phyloP scores from a whole-genome alignment of 352 stramenopile genomes.

The Pythium brachiatum region DNA sequence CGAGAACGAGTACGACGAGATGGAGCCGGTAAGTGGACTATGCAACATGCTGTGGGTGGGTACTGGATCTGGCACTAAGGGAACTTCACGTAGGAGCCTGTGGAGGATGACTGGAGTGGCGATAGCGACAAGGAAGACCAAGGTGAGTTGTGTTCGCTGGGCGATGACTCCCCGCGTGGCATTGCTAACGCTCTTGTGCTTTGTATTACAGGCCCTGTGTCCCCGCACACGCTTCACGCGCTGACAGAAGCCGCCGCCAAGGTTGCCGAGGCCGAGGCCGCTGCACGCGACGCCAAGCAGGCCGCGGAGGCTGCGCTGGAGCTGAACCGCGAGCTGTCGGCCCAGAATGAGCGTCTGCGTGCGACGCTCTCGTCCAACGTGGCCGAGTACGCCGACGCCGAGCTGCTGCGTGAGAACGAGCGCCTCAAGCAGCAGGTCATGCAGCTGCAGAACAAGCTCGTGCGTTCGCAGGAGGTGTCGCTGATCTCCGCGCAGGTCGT shows the following conservation, averaged over 20 bases:
- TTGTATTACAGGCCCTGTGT: constrained; percentile 37
- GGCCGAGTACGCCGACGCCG: constrained; percentile 32
- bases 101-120: constrained; percentile 81
- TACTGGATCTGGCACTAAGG: constrained; percentile 43
- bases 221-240: constrained; percentile 53
- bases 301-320: constrained; percentile 29
- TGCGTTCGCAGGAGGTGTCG: constrained; percentile 34
- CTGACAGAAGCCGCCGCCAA: constrained; percentile 72
- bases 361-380: constrained; percentile 34
- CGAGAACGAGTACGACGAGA: constrained; percentile 35
- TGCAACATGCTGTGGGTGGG: neutral
- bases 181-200: neutral
- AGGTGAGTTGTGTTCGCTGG: constrained; percentile 12
- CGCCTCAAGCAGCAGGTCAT: constrained; percentile 35
- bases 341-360: constrained; percentile 34
- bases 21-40: constrained; percentile 50
- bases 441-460: constrained; percentile 39
- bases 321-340: constrained; percentile 33
- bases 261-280: constrained; percentile 70
- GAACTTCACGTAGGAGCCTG: constrained; percentile 68
- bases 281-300: constrained; percentile 67
- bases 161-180: neutral
- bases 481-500: constrained; percentile 36
- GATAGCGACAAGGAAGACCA: constrained; percentile 60
- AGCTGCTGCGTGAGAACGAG: constrained; percentile 36